Percentiles rank a stretch among this genome's conserved stretches.
Conservation (phyloP, 331 rosid genomes). For the Prunus yedoensis region DNA sequence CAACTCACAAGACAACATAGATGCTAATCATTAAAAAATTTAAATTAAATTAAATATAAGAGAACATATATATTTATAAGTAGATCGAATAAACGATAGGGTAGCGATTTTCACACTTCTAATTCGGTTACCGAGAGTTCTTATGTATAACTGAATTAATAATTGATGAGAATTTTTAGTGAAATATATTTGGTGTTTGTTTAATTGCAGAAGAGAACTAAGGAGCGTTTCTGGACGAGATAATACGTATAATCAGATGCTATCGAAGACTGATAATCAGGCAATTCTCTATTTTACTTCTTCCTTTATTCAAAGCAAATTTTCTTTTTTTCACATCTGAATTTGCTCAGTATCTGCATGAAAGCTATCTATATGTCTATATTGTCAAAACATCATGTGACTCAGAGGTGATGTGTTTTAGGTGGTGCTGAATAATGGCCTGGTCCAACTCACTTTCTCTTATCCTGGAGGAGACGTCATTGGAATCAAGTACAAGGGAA, state of each 20-base stretch:
- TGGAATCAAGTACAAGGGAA: constrained; percentile 55
- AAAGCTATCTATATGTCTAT: too few species aligned
- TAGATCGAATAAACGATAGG: too few species aligned
- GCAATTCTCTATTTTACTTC: not conserved
- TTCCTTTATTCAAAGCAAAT: too few species aligned
- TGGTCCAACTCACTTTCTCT: constrained; percentile 51
- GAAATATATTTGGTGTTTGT: not conserved
- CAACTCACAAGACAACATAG: too few species aligned
- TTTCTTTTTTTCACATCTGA: too few species aligned
- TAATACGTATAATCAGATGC: not conserved
- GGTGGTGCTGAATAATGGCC: constrained; percentile 64
- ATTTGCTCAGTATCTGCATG: too few species aligned
- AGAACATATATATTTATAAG: too few species aligned
- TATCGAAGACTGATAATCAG: not conserved
- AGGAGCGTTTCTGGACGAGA: not conserved
- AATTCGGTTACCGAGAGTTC: too few species aligned
- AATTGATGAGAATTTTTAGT: not conserved
- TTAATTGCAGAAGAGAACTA: not conserved
- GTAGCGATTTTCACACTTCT: too few species aligned
- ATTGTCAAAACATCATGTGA: too few species aligned
- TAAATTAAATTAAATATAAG: too few species aligned
- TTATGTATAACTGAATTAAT: not conserved
- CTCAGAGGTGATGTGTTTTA: not conserved
- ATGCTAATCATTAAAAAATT: too few species aligned
- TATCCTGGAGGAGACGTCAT: constrained; percentile 54